Percentiles rank a stretch among this genome's conserved stretches.
Evolutionary conservation across 192 early-diverging fungal species (phyloP).

Genomic region (Umbelopsis sp.): DNA sequence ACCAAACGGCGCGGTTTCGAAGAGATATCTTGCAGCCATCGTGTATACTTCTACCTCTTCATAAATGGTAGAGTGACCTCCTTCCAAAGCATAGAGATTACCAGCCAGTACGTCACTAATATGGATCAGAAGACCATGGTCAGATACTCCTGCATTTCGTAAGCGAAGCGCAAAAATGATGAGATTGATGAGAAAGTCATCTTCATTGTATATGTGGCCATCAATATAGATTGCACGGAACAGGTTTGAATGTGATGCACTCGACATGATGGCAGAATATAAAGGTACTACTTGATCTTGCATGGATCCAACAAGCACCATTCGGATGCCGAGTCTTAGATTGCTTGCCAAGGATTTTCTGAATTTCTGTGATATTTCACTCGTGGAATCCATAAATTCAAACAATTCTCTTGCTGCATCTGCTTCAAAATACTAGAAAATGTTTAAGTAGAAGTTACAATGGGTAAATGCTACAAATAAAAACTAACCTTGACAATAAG

Average conservation of each 20-base stretch:
- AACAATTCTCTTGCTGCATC: constrained; percentile 93
- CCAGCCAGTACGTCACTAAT: constrained; percentile 87
- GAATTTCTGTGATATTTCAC: constrained; percentile 70
- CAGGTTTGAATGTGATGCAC: constrained; percentile 76
- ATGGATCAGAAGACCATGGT: constrained; percentile 86
- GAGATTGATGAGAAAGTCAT: constrained; percentile 85
- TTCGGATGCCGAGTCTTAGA: constrained; percentile 68
- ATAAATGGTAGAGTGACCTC: constrained; percentile 94
- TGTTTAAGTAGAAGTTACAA: not conserved
- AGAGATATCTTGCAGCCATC: constrained; percentile 53
- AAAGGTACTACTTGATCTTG: constrained; percentile 97
- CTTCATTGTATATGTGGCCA: constrained; percentile 73
- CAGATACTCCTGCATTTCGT: constrained; percentile 85
- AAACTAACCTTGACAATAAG: constrained; percentile 67
- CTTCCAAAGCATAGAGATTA: constrained; percentile 81
- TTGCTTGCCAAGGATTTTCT: constrained; percentile 69
- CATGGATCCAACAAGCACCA: constrained; percentile 83
- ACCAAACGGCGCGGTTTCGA: constrained; percentile 49
- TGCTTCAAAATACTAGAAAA: constrained; percentile 73
- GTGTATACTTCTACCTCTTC: constrained; percentile 87
- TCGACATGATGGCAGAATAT: constrained; percentile 74
- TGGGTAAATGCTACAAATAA: not conserved
- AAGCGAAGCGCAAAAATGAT: constrained; percentile 87
- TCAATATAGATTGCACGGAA: constrained; percentile 93
- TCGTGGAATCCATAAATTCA: constrained; percentile 86